These are phyloP conservation scores for Apostasia ramifera DNA, from an alignment of 106 monocot genomes.

Conservation along the genomic window DNA sequence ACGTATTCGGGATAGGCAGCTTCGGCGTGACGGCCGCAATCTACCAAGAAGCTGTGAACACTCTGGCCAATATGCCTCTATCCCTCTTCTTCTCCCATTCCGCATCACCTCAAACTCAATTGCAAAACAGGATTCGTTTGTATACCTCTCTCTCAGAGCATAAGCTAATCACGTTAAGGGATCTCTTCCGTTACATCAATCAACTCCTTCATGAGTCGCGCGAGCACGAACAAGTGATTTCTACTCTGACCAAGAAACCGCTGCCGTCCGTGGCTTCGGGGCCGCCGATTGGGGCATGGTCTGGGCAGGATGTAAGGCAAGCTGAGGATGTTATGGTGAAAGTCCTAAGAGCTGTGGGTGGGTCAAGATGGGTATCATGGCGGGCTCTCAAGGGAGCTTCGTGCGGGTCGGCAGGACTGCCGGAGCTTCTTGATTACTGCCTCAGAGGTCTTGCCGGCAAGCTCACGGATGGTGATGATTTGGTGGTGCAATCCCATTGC, in stretches of 20 bases:
- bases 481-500: slow-evolving; percentile 31
- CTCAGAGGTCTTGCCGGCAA: slow-evolving; percentile 43
- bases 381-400: slow-evolving; percentile 45
- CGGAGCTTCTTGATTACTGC: slow-evolving; percentile 52
- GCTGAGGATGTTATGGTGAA: slow-evolving; percentile 38
- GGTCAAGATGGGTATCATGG: slow-evolving; percentile 40
- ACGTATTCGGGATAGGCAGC: slow-evolving; percentile 61
- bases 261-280: background rate
- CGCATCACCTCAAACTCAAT: slow-evolving; percentile 13
- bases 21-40: slow-evolving; percentile 40
- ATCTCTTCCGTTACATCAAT: slow-evolving; percentile 29
- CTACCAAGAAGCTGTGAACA: slow-evolving; percentile 42
- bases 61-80: slow-evolving; percentile 38
- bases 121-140: slow-evolving; percentile 51
- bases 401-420: slow-evolving; percentile 7
- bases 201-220: slow-evolving; percentile 25
- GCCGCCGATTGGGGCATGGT: slow-evolving; percentile 30
- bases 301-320: slow-evolving; percentile 24
- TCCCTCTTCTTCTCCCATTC: slow-evolving; percentile 37
- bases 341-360: slow-evolving; percentile 38
- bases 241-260: background rate
- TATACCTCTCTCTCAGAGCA: slow-evolving; percentile 48
- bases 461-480: slow-evolving; percentile 14
- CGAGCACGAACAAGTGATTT: background rate
- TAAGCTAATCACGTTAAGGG: slow-evolving; percentile 40